A percentile compares a stretch with the other conserved stretches of the same genome.
phyloP scores from a whole-genome alignment of 2,329 filamentous ascomycete species.

The Samsoniella hepiali region DNA sequence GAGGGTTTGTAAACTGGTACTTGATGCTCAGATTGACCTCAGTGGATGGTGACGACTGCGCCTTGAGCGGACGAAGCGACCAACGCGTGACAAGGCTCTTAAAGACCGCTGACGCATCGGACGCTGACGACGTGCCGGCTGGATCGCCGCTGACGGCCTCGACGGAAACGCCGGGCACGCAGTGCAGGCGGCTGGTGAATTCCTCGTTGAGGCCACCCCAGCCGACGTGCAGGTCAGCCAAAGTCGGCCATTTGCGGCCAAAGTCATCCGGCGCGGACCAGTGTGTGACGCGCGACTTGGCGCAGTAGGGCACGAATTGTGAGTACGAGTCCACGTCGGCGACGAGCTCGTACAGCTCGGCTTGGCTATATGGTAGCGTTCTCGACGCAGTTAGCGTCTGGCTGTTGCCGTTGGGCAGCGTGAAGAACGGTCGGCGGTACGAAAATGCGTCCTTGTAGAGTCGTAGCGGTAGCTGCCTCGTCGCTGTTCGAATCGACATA shows the following conservation, averaged over 20 bases:
- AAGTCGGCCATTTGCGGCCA: constrained; percentile 61
- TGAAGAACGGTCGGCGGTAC: constrained; percentile 41
- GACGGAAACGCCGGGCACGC: constrained; percentile 67
- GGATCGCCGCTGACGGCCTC: constrained; percentile 70
- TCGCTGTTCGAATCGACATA: constrained; percentile 15
- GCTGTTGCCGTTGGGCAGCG: constrained; percentile 31
- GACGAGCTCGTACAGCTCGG: constrained; percentile 77
- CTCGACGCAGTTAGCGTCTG: constrained; percentile 72
- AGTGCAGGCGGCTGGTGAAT: constrained; percentile 77
- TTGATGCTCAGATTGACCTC: constrained; percentile 73
- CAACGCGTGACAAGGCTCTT: constrained; percentile 67
- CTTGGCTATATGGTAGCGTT: constrained; percentile 69
- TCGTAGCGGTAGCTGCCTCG: neutral
- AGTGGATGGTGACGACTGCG: constrained; percentile 43
- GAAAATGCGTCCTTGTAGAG: neutral
- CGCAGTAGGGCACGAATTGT: constrained; percentile 89
- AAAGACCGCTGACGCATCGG: constrained; percentile 53
- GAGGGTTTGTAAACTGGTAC: constrained; percentile 83
- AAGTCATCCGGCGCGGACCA: constrained; percentile 58
- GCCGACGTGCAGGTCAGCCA: constrained; percentile 77
- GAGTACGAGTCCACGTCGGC: constrained; percentile 84
- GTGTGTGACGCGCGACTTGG: constrained; percentile 69
- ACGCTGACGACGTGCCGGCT: constrained; percentile 40
- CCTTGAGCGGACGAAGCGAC: constrained; percentile 51
- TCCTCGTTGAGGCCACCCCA: constrained; percentile 81